phyloP scores from a whole-genome alignment of 2,329 filamentous ascomycete species.

The Botrytis porri region DNA sequence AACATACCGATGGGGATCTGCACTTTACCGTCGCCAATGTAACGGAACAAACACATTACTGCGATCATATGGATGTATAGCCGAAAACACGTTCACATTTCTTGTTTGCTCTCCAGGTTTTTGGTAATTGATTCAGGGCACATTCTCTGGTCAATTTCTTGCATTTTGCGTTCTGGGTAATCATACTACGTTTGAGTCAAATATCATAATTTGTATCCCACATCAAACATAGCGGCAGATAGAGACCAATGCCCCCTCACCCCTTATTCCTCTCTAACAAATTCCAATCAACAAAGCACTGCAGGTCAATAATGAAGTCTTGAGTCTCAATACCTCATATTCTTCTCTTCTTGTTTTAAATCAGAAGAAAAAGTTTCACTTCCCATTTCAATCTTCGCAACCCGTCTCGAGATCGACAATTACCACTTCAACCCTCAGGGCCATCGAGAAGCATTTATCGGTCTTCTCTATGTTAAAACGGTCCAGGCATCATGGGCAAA shows the following conservation, averaged over 20 bases:
- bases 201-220: background rate
- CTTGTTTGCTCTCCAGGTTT: background rate
- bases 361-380: background rate
- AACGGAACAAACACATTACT: background rate
- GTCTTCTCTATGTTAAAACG: background rate
- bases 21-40: background rate
- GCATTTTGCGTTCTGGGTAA: background rate
- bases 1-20: background rate
- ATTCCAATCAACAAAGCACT: background rate
- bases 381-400: background rate
- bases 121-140: background rate
- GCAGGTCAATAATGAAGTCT: background rate
- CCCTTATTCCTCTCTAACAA: background rate
- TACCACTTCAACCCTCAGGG: background rate
- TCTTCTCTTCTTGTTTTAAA: background rate
- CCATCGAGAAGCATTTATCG: background rate
- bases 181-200: background rate
- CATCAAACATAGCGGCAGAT: background rate
- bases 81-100: background rate
- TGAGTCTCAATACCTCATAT: background rate
- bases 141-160: background rate
- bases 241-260: background rate
- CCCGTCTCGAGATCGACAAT: background rate
- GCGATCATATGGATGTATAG: background rate
- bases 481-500: background rate